Conservation (phyloP, 257 asterid species). For the Solanum sparsipilum region DNA sequence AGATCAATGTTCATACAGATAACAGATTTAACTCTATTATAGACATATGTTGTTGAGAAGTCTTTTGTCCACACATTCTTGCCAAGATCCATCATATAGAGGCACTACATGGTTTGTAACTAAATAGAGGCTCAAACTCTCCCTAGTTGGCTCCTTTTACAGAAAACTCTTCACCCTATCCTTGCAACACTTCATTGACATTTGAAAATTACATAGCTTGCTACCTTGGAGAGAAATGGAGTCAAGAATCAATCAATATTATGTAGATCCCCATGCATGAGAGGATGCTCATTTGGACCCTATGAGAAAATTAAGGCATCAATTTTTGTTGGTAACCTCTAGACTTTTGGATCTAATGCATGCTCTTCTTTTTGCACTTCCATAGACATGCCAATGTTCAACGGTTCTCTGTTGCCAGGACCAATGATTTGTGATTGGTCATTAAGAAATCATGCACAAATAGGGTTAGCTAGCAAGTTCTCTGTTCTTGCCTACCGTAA, state of each 20-base stretch:
- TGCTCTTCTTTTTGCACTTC: background rate
- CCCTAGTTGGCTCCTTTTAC: background rate
- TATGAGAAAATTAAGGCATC: background rate
- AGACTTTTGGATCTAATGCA: background rate
- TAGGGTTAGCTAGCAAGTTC: background rate
- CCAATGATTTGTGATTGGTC: background rate
- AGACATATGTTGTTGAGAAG: background rate
- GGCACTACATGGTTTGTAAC: background rate
- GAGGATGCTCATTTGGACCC: background rate
- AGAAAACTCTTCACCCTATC: background rate
- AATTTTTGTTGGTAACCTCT: background rate
- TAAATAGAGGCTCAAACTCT: background rate
- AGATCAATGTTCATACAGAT: background rate
- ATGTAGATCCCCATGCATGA: background rate
- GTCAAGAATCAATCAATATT: background rate
- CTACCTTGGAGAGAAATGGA: background rate
- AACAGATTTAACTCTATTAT: background rate
- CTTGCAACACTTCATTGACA: background rate
- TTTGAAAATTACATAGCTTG: background rate
- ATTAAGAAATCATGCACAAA: background rate
- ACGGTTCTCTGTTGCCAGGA: background rate
- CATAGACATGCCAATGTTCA: background rate
- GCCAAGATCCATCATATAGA: background rate
- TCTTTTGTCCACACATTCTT: background rate
- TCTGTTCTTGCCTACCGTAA: background rate